Conservation (phyloP, 1,284 basidiomycete species). For the Amylostereum areolatum region DNA sequence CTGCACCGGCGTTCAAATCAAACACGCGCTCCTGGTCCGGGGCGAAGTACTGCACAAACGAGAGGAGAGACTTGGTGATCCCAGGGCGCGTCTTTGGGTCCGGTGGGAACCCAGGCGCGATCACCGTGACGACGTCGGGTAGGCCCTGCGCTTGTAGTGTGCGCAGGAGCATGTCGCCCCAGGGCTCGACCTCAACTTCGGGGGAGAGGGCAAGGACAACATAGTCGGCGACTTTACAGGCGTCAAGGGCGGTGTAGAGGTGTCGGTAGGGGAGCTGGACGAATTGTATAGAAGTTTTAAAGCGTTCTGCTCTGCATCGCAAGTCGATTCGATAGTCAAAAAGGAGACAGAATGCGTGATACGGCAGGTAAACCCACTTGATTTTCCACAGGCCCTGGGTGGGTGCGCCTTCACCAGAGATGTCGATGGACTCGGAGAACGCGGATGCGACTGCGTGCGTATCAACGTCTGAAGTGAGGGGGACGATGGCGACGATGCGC, state of each 20-base stretch:
- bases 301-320: constrained; percentile 64
- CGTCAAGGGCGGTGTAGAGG: constrained; percentile 81
- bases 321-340: constrained; percentile 6
- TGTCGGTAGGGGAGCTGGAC: constrained; percentile 66
- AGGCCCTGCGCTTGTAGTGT: constrained; percentile 81
- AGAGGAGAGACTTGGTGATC: constrained; percentile 81
- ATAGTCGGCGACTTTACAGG: constrained; percentile 88
- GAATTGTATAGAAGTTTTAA: constrained; percentile 87
- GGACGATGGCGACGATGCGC: constrained; percentile 75
- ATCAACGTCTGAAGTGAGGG: constrained; percentile 67
- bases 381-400: constrained; percentile 58
- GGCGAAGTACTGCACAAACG: constrained; percentile 93
- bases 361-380: constrained; percentile 38
- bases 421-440: constrained; percentile 64
- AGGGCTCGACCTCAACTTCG: constrained; percentile 73
- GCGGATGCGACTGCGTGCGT: constrained; percentile 44
- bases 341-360: constrained; percentile 3
- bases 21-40: constrained; percentile 71
- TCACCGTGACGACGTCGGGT: constrained; percentile 63
- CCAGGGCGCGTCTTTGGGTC: constrained; percentile 59
- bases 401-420: constrained; percentile 47
- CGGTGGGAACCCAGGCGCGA: constrained; percentile 38
- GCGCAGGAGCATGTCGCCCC: constrained; percentile 90
- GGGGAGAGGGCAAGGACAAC: constrained; percentile 83
- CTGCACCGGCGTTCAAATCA: constrained; percentile 57